A percentile compares a stretch with the other conserved stretches of the same genome.
Evolutionary conservation across 2,329 filamentous ascomycete species (phyloP).

Genomic region (Talaromyces albobiverticillius): DNA sequence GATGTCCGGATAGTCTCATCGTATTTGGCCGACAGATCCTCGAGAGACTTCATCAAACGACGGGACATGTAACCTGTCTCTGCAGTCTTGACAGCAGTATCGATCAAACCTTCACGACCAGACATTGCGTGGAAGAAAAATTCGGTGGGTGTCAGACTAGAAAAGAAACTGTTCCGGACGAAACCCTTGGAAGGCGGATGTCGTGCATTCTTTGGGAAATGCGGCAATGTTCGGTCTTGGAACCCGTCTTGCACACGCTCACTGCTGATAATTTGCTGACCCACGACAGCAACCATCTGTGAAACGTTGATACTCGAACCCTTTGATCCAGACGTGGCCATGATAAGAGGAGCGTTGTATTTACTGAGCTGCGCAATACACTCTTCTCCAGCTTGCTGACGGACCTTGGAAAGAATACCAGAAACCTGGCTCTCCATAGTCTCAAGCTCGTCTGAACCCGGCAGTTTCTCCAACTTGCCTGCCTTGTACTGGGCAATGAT

Average conservation of each 20-base stretch:
- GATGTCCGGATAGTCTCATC: conserved; percentile 94
- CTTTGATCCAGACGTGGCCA: conserved; percentile 97
- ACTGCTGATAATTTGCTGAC: conserved; percentile 95
- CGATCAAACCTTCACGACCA: conserved; percentile 95
- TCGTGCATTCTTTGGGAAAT: conserved; percentile 90
- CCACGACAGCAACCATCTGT: conserved; percentile 96
- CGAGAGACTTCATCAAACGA: conserved; percentile 94
- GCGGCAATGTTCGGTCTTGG: conserved; percentile 88
- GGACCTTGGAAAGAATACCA: conserved; percentile 86
- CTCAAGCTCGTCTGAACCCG: conserved; percentile 86
- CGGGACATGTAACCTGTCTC: conserved; percentile 99
- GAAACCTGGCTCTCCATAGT: conserved; percentile 89
- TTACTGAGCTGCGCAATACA: conserved; percentile 87
- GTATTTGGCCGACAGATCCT: conserved; percentile 90
- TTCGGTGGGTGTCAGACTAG: conserved; percentile 82
- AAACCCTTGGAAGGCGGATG: conserved; percentile 96
- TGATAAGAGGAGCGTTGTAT: conserved; percentile 89
- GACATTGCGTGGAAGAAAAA: conserved; percentile 99
- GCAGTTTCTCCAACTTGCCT: conserved; percentile 77
- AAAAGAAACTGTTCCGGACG: conserved; percentile 96
- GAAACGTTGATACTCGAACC: conserved; percentile 97
- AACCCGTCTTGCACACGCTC: conserved; percentile 93
- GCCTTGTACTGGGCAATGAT: conserved; percentile 76
- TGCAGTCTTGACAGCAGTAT: conserved; percentile 98
- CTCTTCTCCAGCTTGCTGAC: conserved; percentile 83